Evolutionary conservation across 345 rosid genomes (phyloP).

Genomic region (Eucalyptus pauciflora): DNA sequence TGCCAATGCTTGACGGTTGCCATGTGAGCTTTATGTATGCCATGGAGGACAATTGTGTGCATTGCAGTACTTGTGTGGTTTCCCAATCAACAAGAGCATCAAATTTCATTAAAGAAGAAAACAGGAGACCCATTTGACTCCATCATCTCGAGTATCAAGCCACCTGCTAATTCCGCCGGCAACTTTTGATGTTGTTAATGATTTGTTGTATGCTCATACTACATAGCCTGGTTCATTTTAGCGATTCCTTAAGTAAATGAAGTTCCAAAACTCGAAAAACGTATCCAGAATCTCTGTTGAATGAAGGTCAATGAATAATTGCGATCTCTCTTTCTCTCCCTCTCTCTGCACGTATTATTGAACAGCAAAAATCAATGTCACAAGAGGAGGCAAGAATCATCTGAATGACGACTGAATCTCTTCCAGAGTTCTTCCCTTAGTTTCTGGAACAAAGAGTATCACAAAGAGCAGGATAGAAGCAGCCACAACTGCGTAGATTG

Average conservation of each 20-base stretch:
- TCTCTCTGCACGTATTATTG: not conserved
- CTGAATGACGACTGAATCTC: slow-evolving; percentile 69
- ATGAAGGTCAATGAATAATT: not conserved
- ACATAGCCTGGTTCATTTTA: not conserved
- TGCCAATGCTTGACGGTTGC: not conserved
- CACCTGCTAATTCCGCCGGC: not conserved
- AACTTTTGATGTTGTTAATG: not conserved
- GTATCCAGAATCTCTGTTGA: not conserved
- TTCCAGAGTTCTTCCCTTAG: slow-evolving; percentile 63
- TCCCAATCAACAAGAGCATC: not conserved
- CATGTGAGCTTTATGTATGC: not conserved
- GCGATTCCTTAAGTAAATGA: not conserved
- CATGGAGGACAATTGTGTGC: not conserved
- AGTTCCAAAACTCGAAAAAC: not conserved
- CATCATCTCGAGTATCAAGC: not conserved
- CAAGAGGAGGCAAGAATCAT: slow-evolving; percentile 6
- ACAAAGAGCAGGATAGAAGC: slow-evolving; percentile 33
- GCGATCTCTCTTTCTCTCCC: not conserved
- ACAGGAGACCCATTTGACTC: not conserved
- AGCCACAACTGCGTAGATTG: slow-evolving; percentile 27
- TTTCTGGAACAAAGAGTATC: slow-evolving; percentile 51
- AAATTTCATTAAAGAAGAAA: not conserved
- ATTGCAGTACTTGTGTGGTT: not conserved
- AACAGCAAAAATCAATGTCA: not conserved
- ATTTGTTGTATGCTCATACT: not conserved